These are phyloP conservation scores for Cenococcum geophilum DNA, from an alignment of 495 filamentous ascomycete species.

Conservation along the genomic window DNA sequence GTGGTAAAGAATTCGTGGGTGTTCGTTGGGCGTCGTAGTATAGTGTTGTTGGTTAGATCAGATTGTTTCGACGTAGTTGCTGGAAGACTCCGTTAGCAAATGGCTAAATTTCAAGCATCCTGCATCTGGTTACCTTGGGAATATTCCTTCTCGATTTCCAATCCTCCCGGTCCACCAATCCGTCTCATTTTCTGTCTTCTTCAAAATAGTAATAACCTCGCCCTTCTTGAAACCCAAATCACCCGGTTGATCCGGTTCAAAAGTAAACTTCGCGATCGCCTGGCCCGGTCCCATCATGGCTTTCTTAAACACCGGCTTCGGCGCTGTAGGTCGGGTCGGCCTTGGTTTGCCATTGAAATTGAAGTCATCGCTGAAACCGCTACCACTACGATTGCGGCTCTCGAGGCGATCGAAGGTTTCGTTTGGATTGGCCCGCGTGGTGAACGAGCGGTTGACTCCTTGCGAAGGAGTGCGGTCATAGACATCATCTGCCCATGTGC, in stretches of 20 bases:
- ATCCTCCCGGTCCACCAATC: conserved; percentile 83
- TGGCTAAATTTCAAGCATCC: background rate
- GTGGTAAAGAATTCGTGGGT: background rate
- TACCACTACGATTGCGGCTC: conserved; percentile 26
- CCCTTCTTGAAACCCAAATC: conserved; percentile 97
- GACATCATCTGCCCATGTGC: conserved; percentile 83
- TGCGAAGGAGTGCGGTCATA: conserved; percentile 59
- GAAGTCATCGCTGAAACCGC: conserved; percentile 26
- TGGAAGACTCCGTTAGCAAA: background rate
- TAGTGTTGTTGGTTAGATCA: background rate
- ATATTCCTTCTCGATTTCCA: conserved; percentile 58
- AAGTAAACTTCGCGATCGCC: conserved; percentile 82
- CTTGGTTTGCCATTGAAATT: conserved; percentile 51
- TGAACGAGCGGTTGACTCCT: conserved; percentile 47
- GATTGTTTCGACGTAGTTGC: conserved; percentile 27
- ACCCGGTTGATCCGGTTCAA: conserved; percentile 87
- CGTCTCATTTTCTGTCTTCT: conserved; percentile 84
- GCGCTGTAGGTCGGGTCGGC: conserved; percentile 64
- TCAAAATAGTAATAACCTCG: conserved; percentile 92
- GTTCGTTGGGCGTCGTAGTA: background rate
- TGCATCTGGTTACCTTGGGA: conserved; percentile 43
- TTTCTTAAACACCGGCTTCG: conserved; percentile 79
- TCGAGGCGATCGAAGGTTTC: conserved; percentile 49
- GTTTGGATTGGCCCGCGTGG: conserved; percentile 43
- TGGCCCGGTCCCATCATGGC: conserved; percentile 69